phyloP scores from a whole-genome alignment of 176 grass and related monocot genomes.

The Carex myosuroides region DNA sequence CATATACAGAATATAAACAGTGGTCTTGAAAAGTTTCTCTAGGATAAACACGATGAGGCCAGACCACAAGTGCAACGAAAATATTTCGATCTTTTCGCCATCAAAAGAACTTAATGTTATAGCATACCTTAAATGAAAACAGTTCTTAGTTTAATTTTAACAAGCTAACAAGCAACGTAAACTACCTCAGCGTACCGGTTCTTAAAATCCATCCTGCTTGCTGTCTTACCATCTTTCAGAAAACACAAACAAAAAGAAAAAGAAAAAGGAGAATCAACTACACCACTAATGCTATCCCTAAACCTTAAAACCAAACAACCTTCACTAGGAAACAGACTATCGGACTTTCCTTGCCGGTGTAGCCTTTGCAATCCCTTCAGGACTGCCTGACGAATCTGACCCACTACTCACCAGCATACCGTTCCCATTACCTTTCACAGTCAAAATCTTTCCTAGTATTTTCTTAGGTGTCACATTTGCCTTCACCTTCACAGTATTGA shows the following conservation, averaged over 20 bases:
- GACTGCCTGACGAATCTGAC: constrained; percentile 68
- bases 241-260: background rate
- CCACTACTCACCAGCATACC: constrained; percentile 44
- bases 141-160: constrained; percentile 1
- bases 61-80: too few species aligned
- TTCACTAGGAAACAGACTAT: constrained; percentile 8
- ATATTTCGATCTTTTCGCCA: too few species aligned
- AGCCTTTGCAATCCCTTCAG: constrained; percentile 6
- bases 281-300: background rate
- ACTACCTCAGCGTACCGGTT: background rate
- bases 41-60: too few species aligned
- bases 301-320: background rate
- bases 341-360: background rate
- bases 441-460: constrained; percentile 44
- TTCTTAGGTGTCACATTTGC: constrained; percentile 40
- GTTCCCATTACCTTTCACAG: constrained; percentile 40
- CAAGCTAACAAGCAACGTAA: constrained; percentile 8
- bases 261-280: background rate
- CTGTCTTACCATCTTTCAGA: background rate
- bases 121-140: background rate
- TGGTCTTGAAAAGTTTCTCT: too few species aligned
- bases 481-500: constrained; percentile 39
- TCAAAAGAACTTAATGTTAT: background rate
- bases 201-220: background rate
- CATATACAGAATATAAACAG: too few species aligned